Conservation (phyloP, 306 rosid genomes). For the Cicer cuneatum region DNA sequence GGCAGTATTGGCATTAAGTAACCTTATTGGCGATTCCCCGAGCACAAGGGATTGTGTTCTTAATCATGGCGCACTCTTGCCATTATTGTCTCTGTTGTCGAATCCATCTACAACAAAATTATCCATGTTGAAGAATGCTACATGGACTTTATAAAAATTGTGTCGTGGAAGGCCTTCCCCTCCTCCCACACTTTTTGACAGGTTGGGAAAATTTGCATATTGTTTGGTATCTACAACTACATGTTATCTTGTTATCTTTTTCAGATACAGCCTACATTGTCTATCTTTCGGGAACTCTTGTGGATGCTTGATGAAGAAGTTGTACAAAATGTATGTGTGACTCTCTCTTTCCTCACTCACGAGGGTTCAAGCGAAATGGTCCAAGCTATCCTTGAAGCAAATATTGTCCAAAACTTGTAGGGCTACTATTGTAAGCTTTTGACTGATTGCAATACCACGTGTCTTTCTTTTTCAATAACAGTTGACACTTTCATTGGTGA, state of each 20-base stretch:
- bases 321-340: background rate
- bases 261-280: background rate
- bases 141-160: background rate
- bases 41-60: background rate
- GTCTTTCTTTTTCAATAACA: background rate
- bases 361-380: background rate
- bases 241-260: slow-evolving; percentile 1
- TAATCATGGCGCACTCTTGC: background rate
- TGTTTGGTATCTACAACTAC: background rate
- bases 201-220: background rate
- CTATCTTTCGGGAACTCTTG: background rate
- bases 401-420: background rate
- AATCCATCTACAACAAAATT: background rate
- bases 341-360: background rate
- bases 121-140: background rate
- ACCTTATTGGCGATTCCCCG: background rate
- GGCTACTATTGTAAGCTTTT: background rate
- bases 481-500: background rate
- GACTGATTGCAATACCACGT: background rate
- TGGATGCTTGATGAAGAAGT: background rate
- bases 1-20: slow-evolving; percentile 1
- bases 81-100: background rate
- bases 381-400: background rate
- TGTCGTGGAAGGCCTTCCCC: background rate
- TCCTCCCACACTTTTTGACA: background rate